phyloP scores from a whole-genome alignment of 768 basidiomycete species.

The Fomitopsis pulvina region DNA sequence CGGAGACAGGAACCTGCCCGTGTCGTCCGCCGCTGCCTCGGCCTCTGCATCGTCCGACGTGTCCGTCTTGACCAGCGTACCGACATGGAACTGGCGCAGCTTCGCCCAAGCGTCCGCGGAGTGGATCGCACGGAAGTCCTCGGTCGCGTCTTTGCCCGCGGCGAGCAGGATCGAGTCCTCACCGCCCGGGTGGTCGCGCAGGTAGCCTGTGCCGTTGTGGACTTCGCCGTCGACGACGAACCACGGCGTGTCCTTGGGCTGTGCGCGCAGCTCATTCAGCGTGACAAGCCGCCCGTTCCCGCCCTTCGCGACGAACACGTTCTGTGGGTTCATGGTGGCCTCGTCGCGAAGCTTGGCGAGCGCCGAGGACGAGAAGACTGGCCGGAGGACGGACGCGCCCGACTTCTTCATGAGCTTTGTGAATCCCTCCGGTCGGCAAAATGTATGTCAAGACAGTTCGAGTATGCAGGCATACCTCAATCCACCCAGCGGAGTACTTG shows the following conservation, averaged over 20 bases:
- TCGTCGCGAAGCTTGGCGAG: neutral
- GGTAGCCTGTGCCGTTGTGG: conserved; percentile 45
- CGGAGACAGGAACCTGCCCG: conserved; percentile 34
- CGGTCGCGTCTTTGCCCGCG: conserved; percentile 54
- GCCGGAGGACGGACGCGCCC: conserved; percentile 37
- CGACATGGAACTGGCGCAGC: conserved; percentile 43
- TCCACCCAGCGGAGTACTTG: conserved; percentile 47
- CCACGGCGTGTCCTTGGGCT: conserved; percentile 20
- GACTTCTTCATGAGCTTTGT: conserved; percentile 41
- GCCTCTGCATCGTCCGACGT: neutral
- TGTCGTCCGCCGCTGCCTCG: neutral
- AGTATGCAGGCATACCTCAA: conserved; percentile 32
- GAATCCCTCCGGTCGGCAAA: no score
- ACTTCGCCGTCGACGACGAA: conserved; percentile 48
- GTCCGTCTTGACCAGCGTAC: conserved; percentile 29
- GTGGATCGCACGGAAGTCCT: conserved; percentile 61
- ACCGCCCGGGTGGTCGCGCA: conserved; percentile 55
- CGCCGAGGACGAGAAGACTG: conserved; percentile 24
- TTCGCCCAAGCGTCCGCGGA: conserved; percentile 41
- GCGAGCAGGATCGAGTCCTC: conserved; percentile 46
- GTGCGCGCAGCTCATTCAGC: conserved; percentile 34
- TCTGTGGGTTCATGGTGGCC: neutral
- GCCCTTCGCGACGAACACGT: neutral
- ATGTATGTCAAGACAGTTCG: no score
- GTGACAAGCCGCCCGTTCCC: conserved; percentile 32